These are phyloP conservation scores for Umbelopsis sp. DNA, from an alignment of 192 early-diverging fungal species.

Conservation along the genomic window DNA sequence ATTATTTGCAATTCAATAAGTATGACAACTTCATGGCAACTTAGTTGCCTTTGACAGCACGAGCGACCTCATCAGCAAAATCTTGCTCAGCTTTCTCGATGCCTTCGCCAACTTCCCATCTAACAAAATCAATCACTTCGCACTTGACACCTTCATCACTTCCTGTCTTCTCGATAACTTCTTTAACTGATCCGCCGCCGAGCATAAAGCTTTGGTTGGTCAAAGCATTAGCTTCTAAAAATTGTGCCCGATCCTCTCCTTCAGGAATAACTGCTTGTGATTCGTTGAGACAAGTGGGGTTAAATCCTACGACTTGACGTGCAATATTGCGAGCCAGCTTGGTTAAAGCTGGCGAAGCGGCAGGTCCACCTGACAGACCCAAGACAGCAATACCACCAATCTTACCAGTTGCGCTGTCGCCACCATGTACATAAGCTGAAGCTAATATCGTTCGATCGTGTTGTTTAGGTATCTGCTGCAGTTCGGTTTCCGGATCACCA, in stretches of 20 bases:
- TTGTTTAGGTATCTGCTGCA: constrained; percentile 9
- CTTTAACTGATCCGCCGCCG: constrained; percentile 72
- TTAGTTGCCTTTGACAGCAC: constrained; percentile 36
- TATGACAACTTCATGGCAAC: neutral
- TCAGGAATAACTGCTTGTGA: constrained; percentile 47
- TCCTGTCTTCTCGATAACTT: constrained; percentile 57
- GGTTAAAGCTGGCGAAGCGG: constrained; percentile 43
- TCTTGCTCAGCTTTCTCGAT: constrained; percentile 74
- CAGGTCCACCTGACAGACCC: constrained; percentile 36
- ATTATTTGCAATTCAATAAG: too few species aligned
- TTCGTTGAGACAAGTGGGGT: constrained; percentile 60
- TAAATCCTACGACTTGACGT: constrained; percentile 87
- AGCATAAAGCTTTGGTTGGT: constrained; percentile 75
- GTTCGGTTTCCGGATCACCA: constrained; percentile 24
- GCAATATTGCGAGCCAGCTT: constrained; percentile 75
- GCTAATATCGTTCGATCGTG: constrained; percentile 44
- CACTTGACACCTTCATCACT: constrained; percentile 52
- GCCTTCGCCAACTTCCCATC: constrained; percentile 86
- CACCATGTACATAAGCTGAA: constrained; percentile 78
- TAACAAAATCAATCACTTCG: constrained; percentile 68
- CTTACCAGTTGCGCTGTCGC: constrained; percentile 66
- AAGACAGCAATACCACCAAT: constrained; percentile 81
- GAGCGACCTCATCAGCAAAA: constrained; percentile 82
- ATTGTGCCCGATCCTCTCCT: constrained; percentile 43
- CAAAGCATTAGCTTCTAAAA: constrained; percentile 60